These are phyloP conservation scores for Xanthoparmelia taractica DNA, from an alignment of 495 filamentous ascomycete genomes.

Conservation along the genomic window DNA sequence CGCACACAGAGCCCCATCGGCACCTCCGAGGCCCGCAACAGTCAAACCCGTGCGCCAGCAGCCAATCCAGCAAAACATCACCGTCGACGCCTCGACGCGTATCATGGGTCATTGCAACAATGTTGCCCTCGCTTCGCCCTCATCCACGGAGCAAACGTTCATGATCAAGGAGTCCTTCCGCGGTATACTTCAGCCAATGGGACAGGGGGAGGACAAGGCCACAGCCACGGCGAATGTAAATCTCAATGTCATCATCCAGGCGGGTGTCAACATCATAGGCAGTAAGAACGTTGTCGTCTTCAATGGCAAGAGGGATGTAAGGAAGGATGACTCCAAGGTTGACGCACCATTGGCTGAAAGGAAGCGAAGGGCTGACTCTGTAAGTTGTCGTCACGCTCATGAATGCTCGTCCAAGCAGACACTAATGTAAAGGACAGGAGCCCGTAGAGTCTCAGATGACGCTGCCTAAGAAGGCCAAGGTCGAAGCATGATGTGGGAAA, in stretches of 20 bases:
- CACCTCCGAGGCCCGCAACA: neutral
- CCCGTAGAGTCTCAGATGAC: neutral
- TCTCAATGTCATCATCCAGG: slow-evolving; percentile 26
- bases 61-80: slow-evolving; percentile 26
- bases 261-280: slow-evolving; percentile 29
- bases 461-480: slow-evolving; percentile 10
- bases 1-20: neutral
- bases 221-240: neutral
- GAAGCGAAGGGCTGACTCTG: slow-evolving; percentile 31
- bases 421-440: slow-evolving; percentile 8
- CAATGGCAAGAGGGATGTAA: neutral
- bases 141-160: slow-evolving; percentile 6
- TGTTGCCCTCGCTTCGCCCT: slow-evolving; percentile 27
- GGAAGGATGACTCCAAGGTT: neutral
- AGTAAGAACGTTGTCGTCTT: slow-evolving; percentile 17
- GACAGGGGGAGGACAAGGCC: neutral
- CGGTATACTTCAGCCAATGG: neutral
- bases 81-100: slow-evolving; percentile 35
- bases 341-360: slow-evolving; percentile 10
- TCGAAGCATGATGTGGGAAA: neutral
- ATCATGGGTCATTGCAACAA: slow-evolving; percentile 33
- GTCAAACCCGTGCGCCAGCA: neutral
- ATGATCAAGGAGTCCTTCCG: slow-evolving; percentile 14
- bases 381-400: slow-evolving; percentile 19
- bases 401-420: neutral